Percentiles rank a stretch among this genome's conserved stretches.
phyloP scores from a whole-genome alignment of 1,284 basidiomycete species.

The Mycosarcoma mackinlayi region DNA sequence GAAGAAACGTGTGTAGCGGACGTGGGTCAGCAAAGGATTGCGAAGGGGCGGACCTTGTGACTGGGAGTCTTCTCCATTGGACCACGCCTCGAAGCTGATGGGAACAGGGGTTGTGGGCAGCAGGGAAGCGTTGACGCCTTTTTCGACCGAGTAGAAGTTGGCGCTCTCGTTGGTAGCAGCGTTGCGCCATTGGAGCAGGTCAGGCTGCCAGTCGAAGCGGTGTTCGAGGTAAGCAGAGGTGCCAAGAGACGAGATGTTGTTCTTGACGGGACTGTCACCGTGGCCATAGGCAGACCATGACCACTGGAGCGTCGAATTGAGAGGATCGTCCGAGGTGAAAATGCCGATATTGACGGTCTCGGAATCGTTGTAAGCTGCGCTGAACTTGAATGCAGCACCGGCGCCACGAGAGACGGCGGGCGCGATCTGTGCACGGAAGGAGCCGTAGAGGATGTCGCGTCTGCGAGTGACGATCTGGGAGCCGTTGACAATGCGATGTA shows the following conservation, averaged over 20 bases:
- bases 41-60: slow-evolving; percentile 52
- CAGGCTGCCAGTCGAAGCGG: slow-evolving; percentile 58
- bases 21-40: slow-evolving; percentile 39
- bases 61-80: slow-evolving; percentile 53
- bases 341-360: slow-evolving; percentile 48
- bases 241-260: slow-evolving; percentile 48
- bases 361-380: slow-evolving; percentile 51
- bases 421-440: slow-evolving; percentile 54
- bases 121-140: slow-evolving; percentile 39
- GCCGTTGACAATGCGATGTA: slow-evolving; percentile 54
- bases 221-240: slow-evolving; percentile 50
- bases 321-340: slow-evolving; percentile 38
- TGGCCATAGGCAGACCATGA: slow-evolving; percentile 48
- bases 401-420: slow-evolving; percentile 35
- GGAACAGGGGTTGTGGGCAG: slow-evolving; percentile 48
- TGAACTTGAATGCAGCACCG: slow-evolving; percentile 52
- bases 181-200: slow-evolving; percentile 50
- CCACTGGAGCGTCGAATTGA: slow-evolving; percentile 52
- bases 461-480: slow-evolving; percentile 54
- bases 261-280: slow-evolving; percentile 38
- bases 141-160: slow-evolving; percentile 40
- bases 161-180: slow-evolving; percentile 42
- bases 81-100: slow-evolving; percentile 53
- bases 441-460: slow-evolving; percentile 61
- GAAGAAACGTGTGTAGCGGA: slow-evolving; percentile 61